Conservation (phyloP, 345 rosid genomes). For the Acer yangbiense region DNA sequence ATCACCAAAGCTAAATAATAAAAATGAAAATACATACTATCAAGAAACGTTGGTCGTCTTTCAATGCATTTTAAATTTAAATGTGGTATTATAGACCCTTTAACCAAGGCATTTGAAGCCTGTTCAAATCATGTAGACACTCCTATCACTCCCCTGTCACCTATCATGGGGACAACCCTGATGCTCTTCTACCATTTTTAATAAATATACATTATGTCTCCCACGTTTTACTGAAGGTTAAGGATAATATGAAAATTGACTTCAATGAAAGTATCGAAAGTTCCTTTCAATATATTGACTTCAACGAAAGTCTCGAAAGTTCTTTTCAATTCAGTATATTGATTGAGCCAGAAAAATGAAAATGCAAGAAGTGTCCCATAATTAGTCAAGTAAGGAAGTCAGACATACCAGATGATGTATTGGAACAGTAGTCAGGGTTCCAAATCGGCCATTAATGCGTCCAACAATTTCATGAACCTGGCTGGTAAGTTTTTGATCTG, state of each 20-base stretch:
- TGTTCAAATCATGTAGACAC: background rate
- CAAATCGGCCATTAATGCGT: slow-evolving; percentile 99
- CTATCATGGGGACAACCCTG: background rate
- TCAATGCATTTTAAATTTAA: background rate
- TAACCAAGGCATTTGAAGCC: background rate
- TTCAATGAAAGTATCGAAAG: background rate
- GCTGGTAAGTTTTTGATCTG: slow-evolving; percentile 99
- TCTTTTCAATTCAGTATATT: slow-evolving; percentile 15
- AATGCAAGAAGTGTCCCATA: background rate
- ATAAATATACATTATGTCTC: background rate
- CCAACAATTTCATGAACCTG: slow-evolving; percentile 99
- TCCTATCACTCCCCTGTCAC: background rate
- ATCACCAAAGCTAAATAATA: background rate
- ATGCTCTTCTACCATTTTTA: slow-evolving; percentile 4
- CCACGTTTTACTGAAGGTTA: background rate
- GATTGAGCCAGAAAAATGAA: slow-evolving; percentile 16
- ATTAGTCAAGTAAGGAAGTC: slow-evolving; percentile 12
- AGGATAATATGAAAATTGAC: background rate
- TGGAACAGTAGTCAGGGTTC: slow-evolving; percentile 89
- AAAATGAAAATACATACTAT: background rate
- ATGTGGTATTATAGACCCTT: background rate
- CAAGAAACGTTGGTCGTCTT: background rate
- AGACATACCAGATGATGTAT: slow-evolving; percentile 91
- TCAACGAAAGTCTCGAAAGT: background rate
- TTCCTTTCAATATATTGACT: slow-evolving; percentile 12